Percentiles rank a stretch among this genome's conserved stretches.
Conservation (phyloP, 2,329 filamentous ascomycete genomes). For the Cercospora sesami region DNA sequence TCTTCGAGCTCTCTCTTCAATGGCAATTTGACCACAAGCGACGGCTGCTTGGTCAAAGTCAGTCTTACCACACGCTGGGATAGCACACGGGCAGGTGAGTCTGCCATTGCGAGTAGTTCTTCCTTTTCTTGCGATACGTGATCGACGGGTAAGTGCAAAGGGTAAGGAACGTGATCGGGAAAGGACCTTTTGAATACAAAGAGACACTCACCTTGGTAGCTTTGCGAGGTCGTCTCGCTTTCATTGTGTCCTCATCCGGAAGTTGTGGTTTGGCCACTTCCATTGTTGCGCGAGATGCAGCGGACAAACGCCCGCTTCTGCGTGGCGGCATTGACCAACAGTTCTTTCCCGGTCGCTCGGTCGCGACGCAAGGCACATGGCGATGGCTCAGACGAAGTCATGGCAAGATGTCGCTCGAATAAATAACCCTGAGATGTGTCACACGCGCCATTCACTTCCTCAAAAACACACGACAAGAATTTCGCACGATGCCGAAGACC, state of each 20-base stretch:
- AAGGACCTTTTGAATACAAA: not conserved
- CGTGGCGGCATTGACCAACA: conserved; percentile 7
- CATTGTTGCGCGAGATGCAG: conserved; percentile 4
- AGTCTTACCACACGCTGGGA: not conserved
- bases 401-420: not conserved
- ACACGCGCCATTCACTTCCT: not conserved
- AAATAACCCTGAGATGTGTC: not conserved
- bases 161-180: not conserved
- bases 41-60: not conserved
- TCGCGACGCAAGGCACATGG: not conserved
- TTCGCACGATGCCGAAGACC: not conserved
- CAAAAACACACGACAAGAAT: not conserved
- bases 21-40: conserved; percentile 1
- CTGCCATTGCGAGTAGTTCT: not conserved
- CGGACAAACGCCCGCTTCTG: not conserved
- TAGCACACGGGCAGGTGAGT: not conserved
- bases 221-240: not conserved
- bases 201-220: not conserved
- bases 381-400: not conserved
- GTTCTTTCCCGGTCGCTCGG: not conserved
- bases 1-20: not conserved
- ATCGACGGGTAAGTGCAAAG: not conserved
- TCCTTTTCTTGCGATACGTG: not conserved
- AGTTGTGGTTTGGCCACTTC: not conserved
- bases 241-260: conserved; percentile 3